Base-by-base conservation (phyloP, 306 rosid genomes). In the Myrica gale region DNA sequence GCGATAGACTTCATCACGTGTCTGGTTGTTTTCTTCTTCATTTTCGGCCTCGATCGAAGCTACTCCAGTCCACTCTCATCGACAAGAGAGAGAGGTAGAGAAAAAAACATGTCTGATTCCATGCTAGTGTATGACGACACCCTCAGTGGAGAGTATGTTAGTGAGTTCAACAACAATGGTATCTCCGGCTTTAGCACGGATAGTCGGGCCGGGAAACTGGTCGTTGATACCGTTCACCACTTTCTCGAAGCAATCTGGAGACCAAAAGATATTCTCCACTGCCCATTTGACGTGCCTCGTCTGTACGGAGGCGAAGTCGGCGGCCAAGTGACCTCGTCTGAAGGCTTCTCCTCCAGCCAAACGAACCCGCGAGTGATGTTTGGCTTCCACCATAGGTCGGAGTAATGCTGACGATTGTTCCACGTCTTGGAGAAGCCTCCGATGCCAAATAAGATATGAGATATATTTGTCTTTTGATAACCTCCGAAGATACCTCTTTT, bases 101-200 rank as follows among this genome's bases (percentile, higher is more conserved):
- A 56, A 26, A 3, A 3, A 56, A 68, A 88, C 91, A 87, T 88
- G 93, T 87, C 88, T 62, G 53, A 93, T 89, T 68, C 97, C 98
- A 75, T 91, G 98, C 97, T 96, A 93, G 66, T 93, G 97, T 78
- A 93, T 88, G 20, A 91, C 96, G 46, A 93, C 90, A 4, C 98
- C 98, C 61, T 93, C 97, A 0, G 98, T 90, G 72, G 16, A 17
- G 26, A 93, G 93, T 72, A 86, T 90, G 77, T 93, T 93, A 58
- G 90, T 87, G 73, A 93, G 86, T 2, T 83, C 86, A 46, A 93
- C 84, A 13, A 68, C 80, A 66, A 93, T 77, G 0, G 80, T 88
- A 48, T 93, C 98, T 0, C 92, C 92, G 19, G 79, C 91, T 48
- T 79, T 68, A 16, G 96, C 96, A 37, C 84, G 56, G 19, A 93